Base-by-base conservation (phyloP, 495 filamentous ascomycete species). In the Penicillium coprophilum region DNA sequence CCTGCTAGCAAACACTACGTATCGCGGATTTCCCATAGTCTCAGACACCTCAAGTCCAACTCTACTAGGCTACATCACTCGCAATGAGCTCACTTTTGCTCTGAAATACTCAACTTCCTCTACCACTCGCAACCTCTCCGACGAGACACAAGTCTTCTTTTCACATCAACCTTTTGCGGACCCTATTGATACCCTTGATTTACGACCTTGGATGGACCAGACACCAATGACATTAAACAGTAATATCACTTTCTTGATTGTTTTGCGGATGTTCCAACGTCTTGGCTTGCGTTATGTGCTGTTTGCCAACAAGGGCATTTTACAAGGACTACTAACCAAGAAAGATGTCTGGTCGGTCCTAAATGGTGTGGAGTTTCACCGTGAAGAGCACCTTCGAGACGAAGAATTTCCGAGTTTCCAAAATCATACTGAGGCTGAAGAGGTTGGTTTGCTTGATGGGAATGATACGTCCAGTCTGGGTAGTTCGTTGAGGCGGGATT, bases 341-440 rank as follows among this genome's bases (percentile, higher is more conserved):
- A 97, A 98, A 76, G 94, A 98, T 73, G 86, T 96, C n/a, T 97
- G 91, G 89, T 91, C 88, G 63, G 84, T 96, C 19, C 74, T 98
- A 11, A 92, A 96, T 67, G 88, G 88, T 20, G 84, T 86, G 15
- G 88, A 92, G 61, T 86, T 85, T 44, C 71, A 71, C 17, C 65
- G 68, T n/a, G 64, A 62, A 49, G 73, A 77, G 31, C 63, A 63
- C 30, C 46, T 72, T 20, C 71, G 69, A 46, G 60, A 70, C 9
- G 50, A 66, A 23, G 61, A 75, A 3, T 72, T 76, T 27, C 70
- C 72, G 40, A 74, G 75, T 50, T 72, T 77, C 28, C 66, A 74
- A 41, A 73, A 76, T 47, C 61, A 64, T 28, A 60, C 72, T 39
- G 65, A 65, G 24, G 76, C 78, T 19, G 81, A 85, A 63, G 73